Conservation (phyloP, 306 rosid species). For the Ceratonia siliqua region DNA sequence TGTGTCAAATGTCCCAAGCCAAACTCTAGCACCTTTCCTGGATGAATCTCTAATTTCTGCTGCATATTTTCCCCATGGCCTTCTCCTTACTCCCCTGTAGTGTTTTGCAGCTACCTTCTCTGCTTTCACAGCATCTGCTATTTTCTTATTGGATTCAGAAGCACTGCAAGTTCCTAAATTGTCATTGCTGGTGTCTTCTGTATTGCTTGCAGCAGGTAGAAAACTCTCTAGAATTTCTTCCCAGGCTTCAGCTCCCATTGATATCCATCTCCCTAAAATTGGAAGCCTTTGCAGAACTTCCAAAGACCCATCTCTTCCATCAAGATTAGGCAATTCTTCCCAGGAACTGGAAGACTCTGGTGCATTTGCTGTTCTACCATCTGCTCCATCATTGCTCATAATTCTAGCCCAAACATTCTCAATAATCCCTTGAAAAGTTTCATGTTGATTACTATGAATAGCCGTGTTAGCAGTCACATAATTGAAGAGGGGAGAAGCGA, state of each 20-base stretch:
- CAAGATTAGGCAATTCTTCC: constrained; percentile 66
- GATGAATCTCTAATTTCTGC: constrained; percentile 91
- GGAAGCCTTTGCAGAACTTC: constrained; percentile 73
- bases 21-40: constrained; percentile 76
- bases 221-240: constrained; percentile 59
- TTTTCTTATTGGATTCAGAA: constrained; percentile 1
- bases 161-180: constrained; percentile 26
- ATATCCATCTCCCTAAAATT: constrained; percentile 88
- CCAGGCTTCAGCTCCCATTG: constrained; percentile 97
- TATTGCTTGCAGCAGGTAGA: constrained; percentile 20
- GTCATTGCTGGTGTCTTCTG: constrained; percentile 15
- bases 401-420: constrained; percentile 89
- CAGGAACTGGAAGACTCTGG: constrained; percentile 43
- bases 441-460: constrained; percentile 40
- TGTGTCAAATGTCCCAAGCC: constrained; percentile 93
- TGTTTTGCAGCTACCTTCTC: constrained; percentile 46
- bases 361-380: constrained; percentile 26
- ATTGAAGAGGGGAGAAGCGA: constrained; percentile 26
- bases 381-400: constrained; percentile 43
- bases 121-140: constrained; percentile 15
- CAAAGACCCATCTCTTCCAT: constrained; percentile 56
- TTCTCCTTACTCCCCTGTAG: constrained; percentile 88
- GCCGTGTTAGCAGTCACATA: constrained; percentile 44
- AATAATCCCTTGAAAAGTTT: constrained; percentile 59
- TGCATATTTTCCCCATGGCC: constrained; percentile 98